phyloP scores from a whole-genome alignment of 306 rosid species.

The Medicago ruthenica region DNA sequence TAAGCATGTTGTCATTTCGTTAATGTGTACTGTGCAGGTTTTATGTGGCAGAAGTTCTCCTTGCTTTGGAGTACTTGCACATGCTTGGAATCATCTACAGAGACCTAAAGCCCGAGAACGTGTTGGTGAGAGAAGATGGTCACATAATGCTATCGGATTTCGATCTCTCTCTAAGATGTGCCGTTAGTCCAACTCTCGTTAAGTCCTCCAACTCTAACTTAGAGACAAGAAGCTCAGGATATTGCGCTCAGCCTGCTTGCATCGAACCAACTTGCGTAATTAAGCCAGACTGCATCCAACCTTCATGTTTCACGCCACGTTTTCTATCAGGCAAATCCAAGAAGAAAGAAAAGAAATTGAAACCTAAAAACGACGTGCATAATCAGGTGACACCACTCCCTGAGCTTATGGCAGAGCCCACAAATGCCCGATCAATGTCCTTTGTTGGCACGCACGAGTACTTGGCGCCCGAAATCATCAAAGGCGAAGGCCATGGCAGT shows the following conservation, averaged over 20 bases:
- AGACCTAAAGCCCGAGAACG: slow-evolving; percentile 96
- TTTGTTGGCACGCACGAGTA: slow-evolving; percentile 97
- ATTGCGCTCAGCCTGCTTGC: slow-evolving; percentile 84
- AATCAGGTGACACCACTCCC: slow-evolving; percentile 84
- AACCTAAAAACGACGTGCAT: slow-evolving; percentile 64
- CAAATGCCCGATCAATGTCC: slow-evolving; percentile 92
- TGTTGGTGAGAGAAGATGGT: slow-evolving; percentile 95
- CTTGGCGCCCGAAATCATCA: slow-evolving; percentile 93
- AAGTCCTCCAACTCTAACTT: slow-evolving; percentile 58
- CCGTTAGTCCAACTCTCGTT: slow-evolving; percentile 85
- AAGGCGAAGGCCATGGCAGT: slow-evolving; percentile 98
- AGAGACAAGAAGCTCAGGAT: slow-evolving; percentile 71
- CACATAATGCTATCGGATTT: slow-evolving; percentile 98
- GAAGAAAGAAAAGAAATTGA: slow-evolving; percentile 70
- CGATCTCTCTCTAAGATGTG: slow-evolving; percentile 90
- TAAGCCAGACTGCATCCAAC: slow-evolving; percentile 85
- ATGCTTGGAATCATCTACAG: slow-evolving; percentile 96
- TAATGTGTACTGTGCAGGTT: slow-evolving; percentile 63
- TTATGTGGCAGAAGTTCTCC: slow-evolving; percentile 97
- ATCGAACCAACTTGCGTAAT: slow-evolving; percentile 82
- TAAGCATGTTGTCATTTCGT: slow-evolving; percentile 24
- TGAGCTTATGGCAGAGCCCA: slow-evolving; percentile 91
- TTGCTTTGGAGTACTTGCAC: slow-evolving; percentile 97
- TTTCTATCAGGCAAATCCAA: slow-evolving; percentile 65
- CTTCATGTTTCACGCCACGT: slow-evolving; percentile 77